Evolutionary conservation across 2,329 filamentous ascomycete species (phyloP).

Genomic region (Chaetomiaceae sp.): DNA sequence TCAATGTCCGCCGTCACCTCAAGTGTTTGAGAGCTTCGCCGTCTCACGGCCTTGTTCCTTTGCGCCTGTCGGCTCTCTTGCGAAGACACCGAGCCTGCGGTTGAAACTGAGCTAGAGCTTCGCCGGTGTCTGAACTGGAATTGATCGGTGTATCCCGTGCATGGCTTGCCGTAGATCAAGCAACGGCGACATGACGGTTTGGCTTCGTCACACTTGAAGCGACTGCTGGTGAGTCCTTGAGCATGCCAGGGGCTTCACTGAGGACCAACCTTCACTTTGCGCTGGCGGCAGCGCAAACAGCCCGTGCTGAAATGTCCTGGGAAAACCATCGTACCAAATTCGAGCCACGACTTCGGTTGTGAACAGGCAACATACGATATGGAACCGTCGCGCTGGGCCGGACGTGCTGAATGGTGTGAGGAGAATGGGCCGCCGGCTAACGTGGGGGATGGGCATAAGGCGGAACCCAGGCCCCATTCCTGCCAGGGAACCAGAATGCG

Average conservation of each 20-base stretch:
- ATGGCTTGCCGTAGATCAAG: constrained; percentile 30
- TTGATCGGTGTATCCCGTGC: constrained; percentile 33
- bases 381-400: not conserved
- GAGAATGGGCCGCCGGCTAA: not conserved
- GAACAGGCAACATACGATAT: not conserved
- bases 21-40: not conserved
- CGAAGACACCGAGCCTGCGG: not conserved
- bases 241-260: not conserved
- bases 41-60: not conserved
- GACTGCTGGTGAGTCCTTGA: no score
- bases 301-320: constrained; percentile 11
- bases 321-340: constrained; percentile 5
- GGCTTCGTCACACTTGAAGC: constrained; percentile 30
- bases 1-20: not conserved
- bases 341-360: not conserved
- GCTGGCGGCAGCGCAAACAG: constrained; percentile 13
- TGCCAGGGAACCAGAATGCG: not conserved
- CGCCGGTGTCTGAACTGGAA: constrained; percentile 32
- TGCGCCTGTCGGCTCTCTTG: not conserved
- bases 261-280: constrained; percentile 8
- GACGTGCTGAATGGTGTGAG: not conserved
- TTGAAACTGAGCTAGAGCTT: constrained; percentile 1
- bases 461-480: not conserved
- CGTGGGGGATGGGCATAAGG: not conserved
- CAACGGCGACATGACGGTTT: constrained; percentile 32